Evolutionary conservation across 1,284 basidiomycete species (phyloP), one percentile per base, ranked within the genome.

Genomic region (Megacollybia platyphylla): DNA sequence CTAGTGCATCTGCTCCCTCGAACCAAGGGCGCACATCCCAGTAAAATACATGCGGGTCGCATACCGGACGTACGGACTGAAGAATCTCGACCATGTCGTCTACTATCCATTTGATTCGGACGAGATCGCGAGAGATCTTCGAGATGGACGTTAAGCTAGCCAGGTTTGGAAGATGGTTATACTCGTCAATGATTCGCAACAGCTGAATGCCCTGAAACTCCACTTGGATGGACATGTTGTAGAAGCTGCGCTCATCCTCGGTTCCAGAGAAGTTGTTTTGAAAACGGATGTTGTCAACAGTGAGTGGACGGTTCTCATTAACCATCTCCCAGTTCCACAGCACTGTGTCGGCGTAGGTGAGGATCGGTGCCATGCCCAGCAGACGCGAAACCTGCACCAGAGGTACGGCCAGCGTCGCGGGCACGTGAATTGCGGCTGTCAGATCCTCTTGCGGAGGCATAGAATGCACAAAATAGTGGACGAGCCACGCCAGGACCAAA

Each of bases 311-410:
- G 18, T 60, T 63, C 34, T 80, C 68, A 53, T 78, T 62, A 43
- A 73, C 58, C 42, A 77, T 67, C 40, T 80, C 71, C 75, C 83
- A 93, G 57, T 97, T 97, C 88, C 91, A 98, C 1, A 97, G 72
- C 7, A 98, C 93, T 3, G 87, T 91, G 57, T 96, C 93, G 29
- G 94, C 88, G 56, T 94, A 98, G 0, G 93, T 97, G 46, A 97
- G 68, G 48, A 98, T 76, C 0, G 94, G 94, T 1, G 94, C 91
- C 20, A 96, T 79, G 42, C 80, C 81, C 39, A 98, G 73, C 43
- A 75, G 61, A 10, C 70, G 69, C 4, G 90, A 94, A 40, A 94
- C 78, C 17, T 70, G 58, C 26, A 87, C 74, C 24, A 94, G 69
- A 0, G 92, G 94, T n/a, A 90, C 61, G 0, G 88, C 74, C 36